Evolutionary conservation across 2,329 filamentous ascomycete genomes (phyloP), one percentile per base, ranked within the genome.

Genomic region (Cyanodermella asteris): DNA sequence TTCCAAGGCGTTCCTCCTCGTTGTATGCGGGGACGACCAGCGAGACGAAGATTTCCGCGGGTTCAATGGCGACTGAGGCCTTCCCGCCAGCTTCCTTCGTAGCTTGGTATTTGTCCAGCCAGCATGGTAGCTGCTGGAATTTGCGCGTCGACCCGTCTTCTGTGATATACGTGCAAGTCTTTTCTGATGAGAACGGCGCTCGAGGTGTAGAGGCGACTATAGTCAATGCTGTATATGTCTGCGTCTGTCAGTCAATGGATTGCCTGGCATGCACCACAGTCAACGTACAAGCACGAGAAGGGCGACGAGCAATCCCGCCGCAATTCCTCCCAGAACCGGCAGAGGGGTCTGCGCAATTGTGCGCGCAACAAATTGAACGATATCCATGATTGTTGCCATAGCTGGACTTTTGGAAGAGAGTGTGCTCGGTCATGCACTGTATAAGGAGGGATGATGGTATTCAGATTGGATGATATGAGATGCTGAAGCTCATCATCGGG

Each of bases 11-110:
- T 30, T 75, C 61, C 44, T 84, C 73, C 43, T 97, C 87, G 38
- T 97, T 97, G 60, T 81, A 97, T 7, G 87, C 87, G 0, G 87
- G 87, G 21, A 97, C 72, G 0, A 97, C 80, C 6, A 94, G 70
- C 27, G 76, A 87, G 56, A 97, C 69, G 44, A 74, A 75, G n/a
- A 93, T 51, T 33, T 82, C 70, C 9, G 81, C 64, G 2, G 71
- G 61, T 34, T 81, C 73, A 27, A 90, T 73, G 22, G 50, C 51
- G 12, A 47, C 43, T 33, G 50, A 18, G 16, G 4, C 20, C 8
- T 19, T 21, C 6, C 4, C 22, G 12, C 26, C 31, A 23, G 56
- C 48, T 39, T 55, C 62, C 42, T 61, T 64, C 46, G 64, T 65
- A 24, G 58, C 59, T 16, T 70, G 61, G 63, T 71, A 72, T 44